phyloP scores from a whole-genome alignment of 345 rosid species.

The Lepidium didymum region DNA sequence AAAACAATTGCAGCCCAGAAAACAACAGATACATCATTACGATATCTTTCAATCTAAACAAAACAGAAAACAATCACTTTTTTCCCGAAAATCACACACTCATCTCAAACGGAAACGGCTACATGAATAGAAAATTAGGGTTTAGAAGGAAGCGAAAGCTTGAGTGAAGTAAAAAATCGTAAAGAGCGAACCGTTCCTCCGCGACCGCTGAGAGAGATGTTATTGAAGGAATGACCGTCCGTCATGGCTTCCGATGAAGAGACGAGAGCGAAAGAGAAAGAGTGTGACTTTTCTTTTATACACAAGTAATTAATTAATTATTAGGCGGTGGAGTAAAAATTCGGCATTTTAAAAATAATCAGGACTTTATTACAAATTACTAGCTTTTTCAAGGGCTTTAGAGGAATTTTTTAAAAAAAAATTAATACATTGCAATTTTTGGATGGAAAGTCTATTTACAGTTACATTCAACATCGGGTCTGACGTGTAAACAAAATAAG shows the following conservation, averaged over 20 bases:
- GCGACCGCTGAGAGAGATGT: slow-evolving; percentile 76
- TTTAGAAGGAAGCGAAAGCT: background rate
- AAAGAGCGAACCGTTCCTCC: slow-evolving; percentile 57
- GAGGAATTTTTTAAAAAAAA: too few relatives aligned
- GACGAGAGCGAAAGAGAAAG: background rate
- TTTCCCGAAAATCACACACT: background rate
- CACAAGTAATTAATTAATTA: background rate
- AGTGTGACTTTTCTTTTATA: background rate
- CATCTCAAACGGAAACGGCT: background rate
- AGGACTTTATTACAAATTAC: background rate
- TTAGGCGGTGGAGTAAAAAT: background rate
- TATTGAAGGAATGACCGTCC: slow-evolving; percentile 73
- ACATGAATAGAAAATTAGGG: slow-evolving; percentile 8
- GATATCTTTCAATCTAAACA: background rate
- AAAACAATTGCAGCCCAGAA: background rate
- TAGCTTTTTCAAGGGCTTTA: background rate
- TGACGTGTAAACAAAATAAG: too few relatives aligned
- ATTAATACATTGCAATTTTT: too few relatives aligned
- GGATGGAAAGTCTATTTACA: too few relatives aligned
- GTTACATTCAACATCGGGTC: too few relatives aligned
- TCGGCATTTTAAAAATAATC: background rate
- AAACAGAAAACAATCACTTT: background rate
- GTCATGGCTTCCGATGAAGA: slow-evolving; percentile 40
- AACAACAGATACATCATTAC: background rate
- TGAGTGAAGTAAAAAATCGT: background rate